Evolutionary conservation across 495 filamentous ascomycete genomes (phyloP), one percentile per base, ranked within the genome.

Genomic region (Elaphomyces granulatus): DNA sequence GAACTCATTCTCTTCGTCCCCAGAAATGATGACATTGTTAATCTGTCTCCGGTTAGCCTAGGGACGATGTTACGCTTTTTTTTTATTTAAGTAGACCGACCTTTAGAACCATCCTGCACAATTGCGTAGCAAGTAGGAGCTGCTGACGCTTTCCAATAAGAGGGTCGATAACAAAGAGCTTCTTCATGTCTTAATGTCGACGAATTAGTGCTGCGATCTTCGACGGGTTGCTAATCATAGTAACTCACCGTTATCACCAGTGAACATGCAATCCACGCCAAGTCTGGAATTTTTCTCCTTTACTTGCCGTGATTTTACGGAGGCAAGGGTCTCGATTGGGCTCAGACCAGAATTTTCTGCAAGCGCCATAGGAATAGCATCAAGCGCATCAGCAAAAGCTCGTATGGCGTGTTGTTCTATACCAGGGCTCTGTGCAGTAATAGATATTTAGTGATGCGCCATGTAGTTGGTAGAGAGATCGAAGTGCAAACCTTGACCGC

Each of bases 21-120:
- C 92, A 26, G 87, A 75, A 51, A 98, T 81, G 50, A 98, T 98
- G 45, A 98, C 92, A 60, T 95, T 95, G 66, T 81, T 80, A 46
- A 80, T 70, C 72, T 75, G 45, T 36, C 8, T 16, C n/a, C n/a
- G n/a, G n/a, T n/a, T n/a, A n/a, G n/a, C n/a, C n/a, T n/a, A n/a
- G n/a, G n/a, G n/a, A n/a, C n/a, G n/a, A n/a, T n/a, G n/a, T n/a
- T n/a, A n/a, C n/a, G n/a, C n/a, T n/a, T n/a, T n/a, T n/a, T n/a
- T n/a, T n/a, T n/a, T n/a, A n/a, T n/a, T n/a, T n/a, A n/a, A n/a
- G n/a, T n/a, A n/a, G n/a, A n/a, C n/a, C n/a, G 58, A 90, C 81
- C 77, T 99, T 99, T 42, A 99, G 74, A 47, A 99, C 90, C 90
- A 99, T 99, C 41, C 90, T 79, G 68, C 92, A 96, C 19, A 99